Base-by-base conservation (phyloP, 2,329 filamentous ascomycete genomes). In the Fusarium subtropicale region DNA sequence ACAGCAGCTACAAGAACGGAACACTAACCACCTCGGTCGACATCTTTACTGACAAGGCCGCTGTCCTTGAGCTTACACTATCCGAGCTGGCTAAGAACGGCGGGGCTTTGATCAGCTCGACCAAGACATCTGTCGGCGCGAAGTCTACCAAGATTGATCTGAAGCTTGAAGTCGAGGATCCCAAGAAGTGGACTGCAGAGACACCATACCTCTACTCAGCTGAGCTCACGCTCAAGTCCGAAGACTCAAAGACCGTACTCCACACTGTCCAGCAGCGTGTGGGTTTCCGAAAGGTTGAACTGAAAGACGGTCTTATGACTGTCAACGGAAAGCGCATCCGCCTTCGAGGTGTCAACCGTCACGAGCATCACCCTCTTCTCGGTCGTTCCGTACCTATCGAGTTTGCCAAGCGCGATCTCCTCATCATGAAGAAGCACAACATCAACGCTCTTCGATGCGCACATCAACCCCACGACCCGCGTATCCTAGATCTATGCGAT, bases 361-460 rank as follows among this genome's bases (percentile, higher is more conserved):
- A 92, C 72, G 91, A 93, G 60, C 90, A 93, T 71, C 90, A 92
- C 71, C 88, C 89, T 1, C 78, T 80, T 26, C 84, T 84, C 30
- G 90, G 90, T 5, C 87, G 90, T 0, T 84, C 89, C 1, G 88
- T 92, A 0, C 88, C 89, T 0, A 77, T 86, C 9, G 86, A 89
- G 3, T 90, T 86, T 59, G 85, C 91, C 73, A 84, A 85, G 66
- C 77, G 81, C 16, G 90, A 92, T 68, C 80, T 92, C 2, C 72
- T 89, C 3, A 79, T 88, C 5, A 92, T 92, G 90, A 92, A 92
- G 77, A 81, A 79, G 9, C 85, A 91, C 80, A 92, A 92, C 71
- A 84, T 92, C 78, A 92, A 93, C 67, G 88, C 90, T 1, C 82
- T 93, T 7, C 87, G 91, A 0, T 90, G 87, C 53, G 90, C 86